Evolutionary conservation across 1,284 basidiomycete genomes (phyloP).

Genomic region (Rhodotorula sp.): DNA sequence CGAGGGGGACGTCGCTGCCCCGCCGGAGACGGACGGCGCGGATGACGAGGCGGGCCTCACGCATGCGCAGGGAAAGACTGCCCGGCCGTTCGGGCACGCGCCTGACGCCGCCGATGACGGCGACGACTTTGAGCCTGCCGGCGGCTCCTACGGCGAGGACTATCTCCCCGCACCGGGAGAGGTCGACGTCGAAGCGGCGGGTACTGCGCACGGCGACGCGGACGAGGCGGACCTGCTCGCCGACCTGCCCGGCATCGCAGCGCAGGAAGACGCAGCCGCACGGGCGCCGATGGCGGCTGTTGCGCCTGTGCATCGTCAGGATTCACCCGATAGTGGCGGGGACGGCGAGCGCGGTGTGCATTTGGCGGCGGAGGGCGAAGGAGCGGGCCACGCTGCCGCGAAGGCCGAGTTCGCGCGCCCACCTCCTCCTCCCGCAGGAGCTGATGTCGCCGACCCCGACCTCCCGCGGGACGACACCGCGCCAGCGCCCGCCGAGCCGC

Average conservation of each 20-base stretch:
- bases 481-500: neutral
- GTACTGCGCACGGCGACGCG: neutral
- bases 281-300: neutral
- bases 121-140: neutral
- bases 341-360: neutral
- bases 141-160: neutral
- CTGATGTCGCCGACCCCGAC: neutral
- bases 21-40: neutral
- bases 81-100: constrained; percentile 5
- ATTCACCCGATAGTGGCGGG: neutral
- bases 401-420: neutral
- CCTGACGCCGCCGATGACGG: neutral
- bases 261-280: neutral
- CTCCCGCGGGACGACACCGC: neutral
- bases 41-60: constrained; percentile 7
- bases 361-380: neutral
- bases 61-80: neutral
- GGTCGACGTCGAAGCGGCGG: neutral
- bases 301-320: neutral
- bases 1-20: neutral
- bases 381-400: constrained; percentile 13
- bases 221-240: neutral
- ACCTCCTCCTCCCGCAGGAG: neutral
- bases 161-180: neutral
- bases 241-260: neutral